Percentiles rank a stretch among this genome's conserved stretches.
Conservation (phyloP, 2,329 filamentous ascomycete genomes). For the Hirsutella minnesotensis region DNA sequence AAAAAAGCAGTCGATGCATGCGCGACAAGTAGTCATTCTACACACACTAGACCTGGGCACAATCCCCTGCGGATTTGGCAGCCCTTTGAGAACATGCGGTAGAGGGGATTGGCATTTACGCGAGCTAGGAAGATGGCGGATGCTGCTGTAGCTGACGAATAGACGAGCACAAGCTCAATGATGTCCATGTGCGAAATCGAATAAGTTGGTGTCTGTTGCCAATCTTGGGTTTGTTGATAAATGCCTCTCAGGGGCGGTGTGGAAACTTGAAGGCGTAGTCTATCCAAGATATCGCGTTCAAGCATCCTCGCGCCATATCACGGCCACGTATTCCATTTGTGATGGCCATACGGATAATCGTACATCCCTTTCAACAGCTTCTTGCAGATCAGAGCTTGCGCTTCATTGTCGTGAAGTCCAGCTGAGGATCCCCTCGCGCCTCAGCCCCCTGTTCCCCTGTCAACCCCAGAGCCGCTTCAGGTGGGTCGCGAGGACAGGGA, state of each 20-base stretch:
- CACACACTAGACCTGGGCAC: constrained; percentile 1
- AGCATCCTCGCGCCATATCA: too few species aligned
- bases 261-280: too few species aligned
- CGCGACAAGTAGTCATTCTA: neutral
- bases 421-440: too few species aligned
- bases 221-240: neutral
- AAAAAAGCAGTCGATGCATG: neutral
- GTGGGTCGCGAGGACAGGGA: neutral
- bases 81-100: constrained; percentile 1
- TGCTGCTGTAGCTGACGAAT: constrained; percentile 7
- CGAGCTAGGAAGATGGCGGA: neutral
- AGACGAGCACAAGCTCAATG: constrained; percentile 10
- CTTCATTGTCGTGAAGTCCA: too few species aligned
- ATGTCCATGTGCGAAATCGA: too few species aligned
- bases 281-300: too few species aligned
- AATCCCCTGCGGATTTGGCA: neutral
- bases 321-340: too few species aligned
- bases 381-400: too few species aligned
- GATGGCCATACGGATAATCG: too few species aligned
- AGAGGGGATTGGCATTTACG: neutral
- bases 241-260: neutral
- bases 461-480: too few species aligned
- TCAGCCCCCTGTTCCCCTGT: too few species aligned
- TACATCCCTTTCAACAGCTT: too few species aligned
- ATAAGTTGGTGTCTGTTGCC: neutral